Conservation (phyloP, 2,329 filamentous ascomycete species). For the Penicillium verrucosum region DNA sequence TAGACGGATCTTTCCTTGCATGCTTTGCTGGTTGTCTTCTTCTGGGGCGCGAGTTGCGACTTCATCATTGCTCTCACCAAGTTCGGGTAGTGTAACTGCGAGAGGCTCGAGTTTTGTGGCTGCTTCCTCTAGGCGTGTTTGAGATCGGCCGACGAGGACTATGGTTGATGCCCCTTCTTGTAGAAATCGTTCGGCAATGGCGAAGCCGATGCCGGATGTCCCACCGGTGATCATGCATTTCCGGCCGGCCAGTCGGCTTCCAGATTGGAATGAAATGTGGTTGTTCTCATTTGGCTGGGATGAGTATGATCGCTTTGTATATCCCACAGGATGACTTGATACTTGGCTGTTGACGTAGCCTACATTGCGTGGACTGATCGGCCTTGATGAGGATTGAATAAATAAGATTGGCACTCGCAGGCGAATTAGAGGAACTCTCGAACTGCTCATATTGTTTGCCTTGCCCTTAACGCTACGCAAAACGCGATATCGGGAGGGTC, state of each 20-base stretch:
- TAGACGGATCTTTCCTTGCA: conserved; percentile 25
- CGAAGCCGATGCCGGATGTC: conserved; percentile 66
- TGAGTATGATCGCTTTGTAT: conserved; percentile 6
- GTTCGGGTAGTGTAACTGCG: background rate
- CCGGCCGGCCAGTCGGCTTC: conserved; percentile 32
- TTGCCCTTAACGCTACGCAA: background rate
- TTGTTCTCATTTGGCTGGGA: conserved; percentile 2
- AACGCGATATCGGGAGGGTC: background rate
- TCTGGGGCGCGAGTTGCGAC: conserved; percentile 22
- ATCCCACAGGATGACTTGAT: background rate
- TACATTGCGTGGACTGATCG: background rate
- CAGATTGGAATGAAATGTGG: conserved; percentile 9
- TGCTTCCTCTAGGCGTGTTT: conserved; percentile 44
- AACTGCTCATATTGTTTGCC: background rate
- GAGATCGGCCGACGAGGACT: conserved; percentile 60
- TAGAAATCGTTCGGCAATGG: conserved; percentile 66
- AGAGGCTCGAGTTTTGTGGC: conserved; percentile 23
- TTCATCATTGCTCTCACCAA: background rate
- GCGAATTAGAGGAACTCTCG: background rate
- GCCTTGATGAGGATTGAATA: background rate
- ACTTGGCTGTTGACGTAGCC: background rate
- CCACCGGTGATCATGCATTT: conserved; percentile 64
- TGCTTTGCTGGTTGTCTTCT: conserved; percentile 13
- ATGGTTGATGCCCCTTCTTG: conserved; percentile 56
- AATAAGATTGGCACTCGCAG: background rate